Evolutionary conservation across 2,329 filamentous ascomycete species (phyloP).

Genomic region (Fusarium nelsonii): DNA sequence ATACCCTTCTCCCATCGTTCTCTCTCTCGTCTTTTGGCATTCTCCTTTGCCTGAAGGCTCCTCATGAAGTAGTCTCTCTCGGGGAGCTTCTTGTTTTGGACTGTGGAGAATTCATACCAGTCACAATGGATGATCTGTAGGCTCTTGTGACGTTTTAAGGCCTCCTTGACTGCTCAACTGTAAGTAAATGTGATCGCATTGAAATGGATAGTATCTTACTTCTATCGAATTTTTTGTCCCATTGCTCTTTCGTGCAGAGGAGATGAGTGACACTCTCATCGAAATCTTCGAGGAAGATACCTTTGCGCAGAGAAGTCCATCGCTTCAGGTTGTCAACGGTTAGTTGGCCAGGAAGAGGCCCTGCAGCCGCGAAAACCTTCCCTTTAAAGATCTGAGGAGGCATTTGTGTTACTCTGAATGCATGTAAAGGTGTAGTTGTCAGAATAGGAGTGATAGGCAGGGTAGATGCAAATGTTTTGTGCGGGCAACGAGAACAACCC

Average conservation of each 20-base stretch:
- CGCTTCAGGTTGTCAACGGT: conserved; percentile 68
- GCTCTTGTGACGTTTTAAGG: conserved; percentile 52
- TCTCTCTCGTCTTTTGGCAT: conserved; percentile 50
- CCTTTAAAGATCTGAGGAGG: conserved; percentile 62
- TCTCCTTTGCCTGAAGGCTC: conserved; percentile 48
- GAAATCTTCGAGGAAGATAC: conserved; percentile 65
- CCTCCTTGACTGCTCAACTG: conserved; percentile 52
- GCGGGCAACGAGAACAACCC: neutral
- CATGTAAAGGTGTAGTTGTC: neutral
- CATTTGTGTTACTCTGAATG: conserved; percentile 39
- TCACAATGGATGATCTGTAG: conserved; percentile 62
- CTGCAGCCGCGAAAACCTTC: conserved; percentile 68
- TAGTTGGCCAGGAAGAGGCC: conserved; percentile 65
- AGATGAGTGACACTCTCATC: conserved; percentile 76
- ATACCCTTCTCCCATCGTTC: conserved; percentile 56
- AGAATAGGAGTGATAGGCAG: neutral
- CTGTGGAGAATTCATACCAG: conserved; percentile 65
- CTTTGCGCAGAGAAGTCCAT: conserved; percentile 76
- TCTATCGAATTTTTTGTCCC: conserved; percentile 58
- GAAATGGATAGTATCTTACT: conserved; percentile 47
- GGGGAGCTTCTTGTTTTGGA: conserved; percentile 49
- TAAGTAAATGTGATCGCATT: neutral
- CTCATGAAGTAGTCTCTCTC: conserved; percentile 60
- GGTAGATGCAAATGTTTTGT: neutral
- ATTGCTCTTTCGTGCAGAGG: conserved; percentile 73